phyloP scores from a whole-genome alignment of 2,329 filamentous ascomycete species.

The Alternaria sp. region DNA sequence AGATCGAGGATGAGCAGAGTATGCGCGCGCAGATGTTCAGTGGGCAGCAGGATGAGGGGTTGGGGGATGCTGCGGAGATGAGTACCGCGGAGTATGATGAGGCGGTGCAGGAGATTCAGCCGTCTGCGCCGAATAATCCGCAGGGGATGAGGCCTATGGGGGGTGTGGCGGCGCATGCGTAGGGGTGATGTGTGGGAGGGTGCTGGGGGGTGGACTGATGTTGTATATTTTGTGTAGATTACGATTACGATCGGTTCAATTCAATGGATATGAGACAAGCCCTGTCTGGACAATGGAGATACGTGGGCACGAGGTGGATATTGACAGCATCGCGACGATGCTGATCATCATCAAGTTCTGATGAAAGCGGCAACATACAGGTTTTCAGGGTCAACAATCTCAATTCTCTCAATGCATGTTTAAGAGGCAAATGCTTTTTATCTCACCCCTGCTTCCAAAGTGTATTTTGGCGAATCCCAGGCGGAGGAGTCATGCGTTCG shows the following conservation, averaged over 20 bases:
- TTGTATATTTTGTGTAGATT: conserved; percentile 32
- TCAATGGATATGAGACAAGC: background rate
- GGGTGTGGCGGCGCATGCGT: conserved; percentile 47
- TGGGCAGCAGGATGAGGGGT: conserved; percentile 41
- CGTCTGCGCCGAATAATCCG: conserved; percentile 24
- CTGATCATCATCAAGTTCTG: background rate
- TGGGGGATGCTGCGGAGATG: conserved; percentile 21
- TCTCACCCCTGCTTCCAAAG: no score
- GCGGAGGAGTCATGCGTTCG: background rate
- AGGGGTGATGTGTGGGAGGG: no score
- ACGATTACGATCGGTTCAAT: background rate
- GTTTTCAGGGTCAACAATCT: no score
- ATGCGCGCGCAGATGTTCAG: conserved; percentile 52
- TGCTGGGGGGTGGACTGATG: no score
- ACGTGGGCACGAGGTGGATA: no score
- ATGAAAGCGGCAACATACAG: background rate
- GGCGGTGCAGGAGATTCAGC: conserved; percentile 44
- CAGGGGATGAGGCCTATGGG: conserved; percentile 46
- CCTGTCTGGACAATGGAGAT: background rate
- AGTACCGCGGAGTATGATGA: conserved; percentile 35
- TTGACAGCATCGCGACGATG: background rate
- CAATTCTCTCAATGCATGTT: background rate
- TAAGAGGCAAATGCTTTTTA: no score
- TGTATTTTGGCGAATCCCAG: background rate
- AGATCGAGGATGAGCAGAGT: conserved; percentile 58